Percentiles rank a stretch among this genome's conserved stretches.
Conservation (phyloP, 441 rosid genomes). For the Mallotus japonicus region DNA sequence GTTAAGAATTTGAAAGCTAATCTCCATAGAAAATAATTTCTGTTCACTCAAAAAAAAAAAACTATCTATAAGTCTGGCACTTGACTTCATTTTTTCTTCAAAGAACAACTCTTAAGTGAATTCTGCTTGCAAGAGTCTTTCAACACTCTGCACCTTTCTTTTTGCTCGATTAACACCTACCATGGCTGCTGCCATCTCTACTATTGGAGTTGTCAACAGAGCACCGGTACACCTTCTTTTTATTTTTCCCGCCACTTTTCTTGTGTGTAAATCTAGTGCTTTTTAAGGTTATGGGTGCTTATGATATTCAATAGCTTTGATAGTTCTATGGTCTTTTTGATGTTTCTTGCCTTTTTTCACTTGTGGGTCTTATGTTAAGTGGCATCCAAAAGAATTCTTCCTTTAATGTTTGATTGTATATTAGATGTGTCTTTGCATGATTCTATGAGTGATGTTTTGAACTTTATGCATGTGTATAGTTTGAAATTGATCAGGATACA, state of each 20-base stretch:
- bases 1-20: conserved; percentile 24
- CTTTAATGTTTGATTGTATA: background rate
- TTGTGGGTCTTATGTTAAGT: too few relatives aligned
- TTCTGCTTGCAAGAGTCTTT: background rate
- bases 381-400: too few relatives aligned
- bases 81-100: conserved; percentile 9
- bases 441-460: too few relatives aligned
- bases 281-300: background rate
- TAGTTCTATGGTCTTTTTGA: background rate
- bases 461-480: too few relatives aligned
- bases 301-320: background rate
- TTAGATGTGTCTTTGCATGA: too few relatives aligned
- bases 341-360: background rate
- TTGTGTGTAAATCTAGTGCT: background rate
- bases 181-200: conserved; percentile 79
- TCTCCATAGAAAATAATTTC: conserved; percentile 23
- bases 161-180: background rate
- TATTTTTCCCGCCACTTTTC: conserved; percentile 5
- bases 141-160: background rate
- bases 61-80: conserved; percentile 28
- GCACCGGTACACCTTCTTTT: conserved; percentile 50
- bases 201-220: conserved; percentile 68
- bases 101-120: conserved; percentile 5
- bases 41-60: conserved; percentile 27
- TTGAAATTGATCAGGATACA: too few relatives aligned